phyloP scores from a whole-genome alignment of 768 basidiomycete species.

The Termitomyces sp. region DNA sequence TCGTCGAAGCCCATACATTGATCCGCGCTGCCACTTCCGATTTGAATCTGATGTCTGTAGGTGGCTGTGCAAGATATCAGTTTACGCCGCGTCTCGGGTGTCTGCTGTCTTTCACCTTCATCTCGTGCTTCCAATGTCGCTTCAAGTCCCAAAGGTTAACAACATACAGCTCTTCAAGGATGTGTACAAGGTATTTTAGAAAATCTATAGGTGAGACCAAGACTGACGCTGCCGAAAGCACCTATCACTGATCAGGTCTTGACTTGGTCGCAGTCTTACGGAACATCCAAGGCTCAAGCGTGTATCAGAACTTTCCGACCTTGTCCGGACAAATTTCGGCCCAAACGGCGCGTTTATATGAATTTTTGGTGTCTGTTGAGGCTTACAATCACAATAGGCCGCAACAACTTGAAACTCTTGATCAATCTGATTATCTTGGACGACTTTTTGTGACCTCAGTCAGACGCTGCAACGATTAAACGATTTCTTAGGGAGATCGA shows the following conservation, averaged over 20 bases:
- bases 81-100: no score
- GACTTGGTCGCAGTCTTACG: slow-evolving; percentile 99
- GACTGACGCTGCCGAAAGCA: slow-evolving; percentile 51
- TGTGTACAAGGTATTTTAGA: slow-evolving; percentile 76
- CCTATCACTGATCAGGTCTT: slow-evolving; percentile 80
- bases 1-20: no score
- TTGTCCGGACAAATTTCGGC: slow-evolving; percentile 94
- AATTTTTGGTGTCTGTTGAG: slow-evolving; percentile 5
- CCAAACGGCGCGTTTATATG: slow-evolving; percentile 74
- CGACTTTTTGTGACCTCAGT: slow-evolving; percentile 95
- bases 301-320: slow-evolving; percentile 91
- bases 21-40: no score
- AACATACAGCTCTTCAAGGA: slow-evolving; percentile 98
- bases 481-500: no score
- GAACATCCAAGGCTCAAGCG: no score
- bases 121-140: no score
- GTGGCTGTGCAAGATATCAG: no score
- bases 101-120: no score
- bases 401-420: slow-evolving; percentile 67
- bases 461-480: slow-evolving; percentile 99
- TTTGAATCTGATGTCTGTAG: no score
- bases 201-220: background rate
- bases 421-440: slow-evolving; percentile 98
- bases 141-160: no score
- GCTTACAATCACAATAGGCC: no score